Evolutionary conservation across 768 basidiomycete genomes (phyloP).

Genomic region (Suillus subaureus): DNA sequence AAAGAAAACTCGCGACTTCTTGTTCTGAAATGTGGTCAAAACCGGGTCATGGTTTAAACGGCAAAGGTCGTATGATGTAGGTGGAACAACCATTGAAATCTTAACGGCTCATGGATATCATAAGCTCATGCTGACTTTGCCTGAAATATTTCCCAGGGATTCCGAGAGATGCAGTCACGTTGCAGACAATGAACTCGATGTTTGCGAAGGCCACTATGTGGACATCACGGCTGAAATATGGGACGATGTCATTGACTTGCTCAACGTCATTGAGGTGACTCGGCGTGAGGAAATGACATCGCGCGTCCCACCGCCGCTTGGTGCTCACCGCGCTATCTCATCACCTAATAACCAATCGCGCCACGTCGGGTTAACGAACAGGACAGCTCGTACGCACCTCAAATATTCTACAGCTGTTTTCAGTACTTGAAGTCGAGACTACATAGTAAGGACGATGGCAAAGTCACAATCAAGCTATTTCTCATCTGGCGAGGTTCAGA

Average conservation of each 20-base stretch:
- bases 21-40: no score
- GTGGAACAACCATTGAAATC: not conserved
- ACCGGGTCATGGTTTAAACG: no score
- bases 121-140: not conserved
- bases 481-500: not conserved
- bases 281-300: no score
- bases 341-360: not conserved
- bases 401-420: not conserved
- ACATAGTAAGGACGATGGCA: not conserved
- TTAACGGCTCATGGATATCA: not conserved
- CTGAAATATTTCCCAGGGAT: slow-evolving; percentile 2
- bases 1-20: no score
- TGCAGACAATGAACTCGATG: slow-evolving; percentile 6
- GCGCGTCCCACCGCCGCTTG: no score
- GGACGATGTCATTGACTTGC: no score
- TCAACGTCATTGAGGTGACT: no score
- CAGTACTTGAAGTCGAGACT: not conserved
- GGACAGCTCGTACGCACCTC: not conserved
- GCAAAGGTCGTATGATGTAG: no score
- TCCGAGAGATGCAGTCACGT: not conserved
- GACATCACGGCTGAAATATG: not conserved
- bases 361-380: not conserved
- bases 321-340: no score
- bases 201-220: not conserved
- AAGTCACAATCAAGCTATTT: not conserved